Percentiles rank a stretch among this genome's conserved stretches.
Conservation (phyloP, 2,329 filamentous ascomycete genomes). For the Sporothrix dimorphospora region DNA sequence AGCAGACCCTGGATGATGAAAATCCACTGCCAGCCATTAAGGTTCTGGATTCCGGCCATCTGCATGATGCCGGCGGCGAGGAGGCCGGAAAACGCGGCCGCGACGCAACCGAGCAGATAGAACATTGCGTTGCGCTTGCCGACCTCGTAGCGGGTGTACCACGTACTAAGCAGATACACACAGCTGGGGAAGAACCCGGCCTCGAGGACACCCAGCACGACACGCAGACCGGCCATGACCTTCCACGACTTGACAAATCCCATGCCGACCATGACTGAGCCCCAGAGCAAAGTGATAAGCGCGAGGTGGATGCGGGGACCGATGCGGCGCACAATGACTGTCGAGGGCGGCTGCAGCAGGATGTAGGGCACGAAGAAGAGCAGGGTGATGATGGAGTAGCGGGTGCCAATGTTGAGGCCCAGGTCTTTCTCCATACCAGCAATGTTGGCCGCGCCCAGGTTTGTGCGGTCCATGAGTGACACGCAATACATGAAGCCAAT, state of each 20-base stretch:
- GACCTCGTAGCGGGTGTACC: conserved; percentile 72
- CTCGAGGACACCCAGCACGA: conserved; percentile 66
- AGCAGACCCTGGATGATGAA: conserved; percentile 60
- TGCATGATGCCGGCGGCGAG: conserved; percentile 72
- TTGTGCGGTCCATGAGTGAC: conserved; percentile 78
- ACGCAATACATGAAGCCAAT: conserved; percentile 72
- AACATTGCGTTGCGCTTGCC: conserved; percentile 71
- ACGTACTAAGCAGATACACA: conserved; percentile 73
- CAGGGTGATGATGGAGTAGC: conserved; percentile 67
- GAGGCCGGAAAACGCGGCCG: conserved; percentile 68
- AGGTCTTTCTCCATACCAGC: conserved; percentile 63
- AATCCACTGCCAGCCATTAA: conserved; percentile 66
- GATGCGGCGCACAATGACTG: conserved; percentile 67
- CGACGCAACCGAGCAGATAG: conserved; percentile 69
- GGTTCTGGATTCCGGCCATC: conserved; percentile 57
- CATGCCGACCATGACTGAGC: conserved; percentile 65
- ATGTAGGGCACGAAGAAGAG: conserved; percentile 77
- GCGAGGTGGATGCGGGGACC: conserved; percentile 63
- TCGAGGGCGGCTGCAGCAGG: conserved; percentile 71
- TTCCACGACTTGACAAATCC: conserved; percentile 61
- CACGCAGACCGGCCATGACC: conserved; percentile 57
- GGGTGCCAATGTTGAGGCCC: conserved; percentile 46
- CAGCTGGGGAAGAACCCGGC: conserved; percentile 73
- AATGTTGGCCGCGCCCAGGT: conserved; percentile 72
- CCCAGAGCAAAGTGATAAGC: conserved; percentile 61